Evolutionary conservation across 2,329 filamentous ascomycete genomes (phyloP).

Genomic region (Exophiala phaeomuriformis): DNA sequence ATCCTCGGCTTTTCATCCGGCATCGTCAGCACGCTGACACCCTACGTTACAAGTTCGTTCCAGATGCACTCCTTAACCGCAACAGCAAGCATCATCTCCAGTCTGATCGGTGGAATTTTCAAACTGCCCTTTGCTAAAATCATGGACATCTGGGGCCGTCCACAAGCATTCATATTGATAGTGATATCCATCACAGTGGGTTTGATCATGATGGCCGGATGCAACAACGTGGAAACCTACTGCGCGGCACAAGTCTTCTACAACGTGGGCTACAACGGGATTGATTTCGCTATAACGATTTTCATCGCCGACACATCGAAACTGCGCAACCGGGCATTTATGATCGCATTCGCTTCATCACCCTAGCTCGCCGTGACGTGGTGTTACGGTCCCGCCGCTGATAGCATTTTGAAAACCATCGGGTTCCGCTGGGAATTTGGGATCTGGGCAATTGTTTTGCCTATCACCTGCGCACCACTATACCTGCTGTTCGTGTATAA

Average conservation of each 20-base stretch:
- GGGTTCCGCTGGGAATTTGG: conserved; percentile 27
- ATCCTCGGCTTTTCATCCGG: conserved; percentile 36
- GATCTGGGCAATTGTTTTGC: conserved; percentile 24
- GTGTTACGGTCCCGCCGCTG: conserved; percentile 18
- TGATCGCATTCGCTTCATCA: conserved; percentile 10
- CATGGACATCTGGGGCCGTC: conserved; percentile 56
- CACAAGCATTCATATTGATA: conserved; percentile 46
- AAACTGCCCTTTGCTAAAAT: conserved; percentile 55
- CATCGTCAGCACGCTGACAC: conserved; percentile 36
- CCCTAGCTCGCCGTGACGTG: conserved; percentile 29
- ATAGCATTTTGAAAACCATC: conserved; percentile 15
- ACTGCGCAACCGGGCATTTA: conserved; percentile 19
- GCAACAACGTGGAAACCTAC: conserved; percentile 52
- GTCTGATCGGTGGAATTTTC: conserved; percentile 48
- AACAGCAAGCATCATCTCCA: conserved; percentile 47
- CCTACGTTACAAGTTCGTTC: conserved; percentile 47
- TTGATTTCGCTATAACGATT: conserved; percentile 28
- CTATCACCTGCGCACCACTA: conserved; percentile 12
- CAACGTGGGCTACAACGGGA: conserved; percentile 30
- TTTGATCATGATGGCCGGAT: conserved; percentile 54
- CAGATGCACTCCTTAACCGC: conserved; percentile 46
- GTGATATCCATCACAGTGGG: conserved; percentile 38
- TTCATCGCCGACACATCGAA: conserved; percentile 32
- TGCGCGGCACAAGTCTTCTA: conserved; percentile 56
- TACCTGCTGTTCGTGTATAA: conserved; percentile 51